These are phyloP conservation scores for Penicillium paneum DNA, from an alignment of 2,329 filamentous ascomycete species.

Conservation along the genomic window DNA sequence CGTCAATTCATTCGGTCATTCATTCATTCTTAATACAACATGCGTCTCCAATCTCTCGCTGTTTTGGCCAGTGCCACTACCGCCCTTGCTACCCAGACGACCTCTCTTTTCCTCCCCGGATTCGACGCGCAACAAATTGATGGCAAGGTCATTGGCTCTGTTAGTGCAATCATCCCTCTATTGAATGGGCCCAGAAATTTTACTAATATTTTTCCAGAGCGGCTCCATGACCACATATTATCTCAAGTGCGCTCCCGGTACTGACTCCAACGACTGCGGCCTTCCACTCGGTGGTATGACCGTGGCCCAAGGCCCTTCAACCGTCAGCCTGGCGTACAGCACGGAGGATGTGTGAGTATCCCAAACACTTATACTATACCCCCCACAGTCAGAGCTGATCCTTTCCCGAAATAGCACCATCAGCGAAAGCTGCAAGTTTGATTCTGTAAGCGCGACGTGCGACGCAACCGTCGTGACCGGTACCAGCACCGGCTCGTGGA, in stretches of 20 bases:
- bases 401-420: not conserved
- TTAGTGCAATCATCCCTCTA: not conserved
- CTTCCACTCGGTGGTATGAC: not conserved
- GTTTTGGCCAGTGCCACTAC: conserved; percentile 4
- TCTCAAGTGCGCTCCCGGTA: not conserved
- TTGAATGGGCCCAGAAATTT: not conserved
- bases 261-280: not conserved
- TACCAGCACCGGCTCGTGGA: not conserved
- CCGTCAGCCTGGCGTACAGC: not conserved
- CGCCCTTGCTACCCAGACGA: conserved; percentile 3
- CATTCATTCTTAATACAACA: conserved; percentile 4
- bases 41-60: conserved; percentile 9
- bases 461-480: not conserved
- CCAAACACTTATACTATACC: not conserved
- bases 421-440: not conserved
- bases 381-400: not conserved
- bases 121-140: not conserved
- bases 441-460: not conserved
- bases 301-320: conserved; percentile 2
- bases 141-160: conserved; percentile 6
- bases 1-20: no score
- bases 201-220: not conserved
- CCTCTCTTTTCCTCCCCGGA: conserved; percentile 5
- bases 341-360: not conserved
- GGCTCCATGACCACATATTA: conserved; percentile 6